Conservation (phyloP, 352 stramenopile species). For the Globisporangium nunn region DNA sequence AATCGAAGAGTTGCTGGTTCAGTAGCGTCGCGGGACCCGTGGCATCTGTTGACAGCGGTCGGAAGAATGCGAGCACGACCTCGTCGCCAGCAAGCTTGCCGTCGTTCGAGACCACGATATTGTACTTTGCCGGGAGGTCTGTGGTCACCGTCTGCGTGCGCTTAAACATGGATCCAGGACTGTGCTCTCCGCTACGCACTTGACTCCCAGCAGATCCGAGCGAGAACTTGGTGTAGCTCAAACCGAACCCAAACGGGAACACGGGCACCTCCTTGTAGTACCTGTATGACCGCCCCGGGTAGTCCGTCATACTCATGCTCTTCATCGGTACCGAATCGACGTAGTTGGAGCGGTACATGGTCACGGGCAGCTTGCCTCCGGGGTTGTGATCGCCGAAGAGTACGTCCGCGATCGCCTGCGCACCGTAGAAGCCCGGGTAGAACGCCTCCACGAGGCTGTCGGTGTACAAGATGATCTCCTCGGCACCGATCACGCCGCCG, state of each 20-base stretch:
- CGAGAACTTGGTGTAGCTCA: slow-evolving; percentile 87
- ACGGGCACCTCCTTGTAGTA: slow-evolving; percentile 88
- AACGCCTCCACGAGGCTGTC: slow-evolving; percentile 73
- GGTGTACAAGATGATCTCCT: slow-evolving; percentile 59
- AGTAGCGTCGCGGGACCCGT: slow-evolving; percentile 52
- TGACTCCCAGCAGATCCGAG: slow-evolving; percentile 14
- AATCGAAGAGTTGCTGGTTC: slow-evolving; percentile 76
- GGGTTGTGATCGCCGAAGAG: slow-evolving; percentile 81
- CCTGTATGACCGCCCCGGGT: slow-evolving; percentile 86
- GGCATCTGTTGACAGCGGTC: slow-evolving; percentile 43
- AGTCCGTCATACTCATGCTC: slow-evolving; percentile 88
- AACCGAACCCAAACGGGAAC: slow-evolving; percentile 86
- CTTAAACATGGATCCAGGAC: neutral
- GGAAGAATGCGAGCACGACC: slow-evolving; percentile 78
- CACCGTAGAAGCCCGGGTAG: slow-evolving; percentile 79
- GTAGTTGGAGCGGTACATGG: slow-evolving; percentile 82
- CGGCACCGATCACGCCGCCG: slow-evolving; percentile 73
- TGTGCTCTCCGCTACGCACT: neutral
- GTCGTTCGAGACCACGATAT: slow-evolving; percentile 50
- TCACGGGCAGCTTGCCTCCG: slow-evolving; percentile 78
- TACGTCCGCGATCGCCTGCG: slow-evolving; percentile 69
- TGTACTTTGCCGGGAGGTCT: slow-evolving; percentile 33
- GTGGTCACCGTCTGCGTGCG: slow-evolving; percentile 25
- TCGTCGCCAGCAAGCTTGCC: slow-evolving; percentile 49
- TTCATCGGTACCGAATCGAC: slow-evolving; percentile 69